Conservation (phyloP, 257 asterid genomes). For the Striga asiatica region DNA sequence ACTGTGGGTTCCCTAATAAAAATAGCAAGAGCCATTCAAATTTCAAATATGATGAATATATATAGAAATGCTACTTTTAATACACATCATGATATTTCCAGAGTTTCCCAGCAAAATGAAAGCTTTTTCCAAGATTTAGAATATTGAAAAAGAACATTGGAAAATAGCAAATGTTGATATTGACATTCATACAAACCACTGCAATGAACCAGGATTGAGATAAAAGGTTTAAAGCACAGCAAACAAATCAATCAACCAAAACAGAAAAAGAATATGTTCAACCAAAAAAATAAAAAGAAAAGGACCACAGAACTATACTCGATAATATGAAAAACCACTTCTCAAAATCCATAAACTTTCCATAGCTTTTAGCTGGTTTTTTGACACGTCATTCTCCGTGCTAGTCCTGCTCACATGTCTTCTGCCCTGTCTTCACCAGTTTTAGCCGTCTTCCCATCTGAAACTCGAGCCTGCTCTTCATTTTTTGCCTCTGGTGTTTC, state of each 20-base stretch:
- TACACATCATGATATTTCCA: no score
- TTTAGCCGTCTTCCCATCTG: constrained; percentile 16
- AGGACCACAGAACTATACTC: constrained; percentile 11
- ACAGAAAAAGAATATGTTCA: background rate
- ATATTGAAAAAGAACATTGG: no score
- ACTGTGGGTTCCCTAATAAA: no score
- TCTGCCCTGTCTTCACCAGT: constrained; percentile 16
- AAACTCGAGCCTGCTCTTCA: constrained; percentile 5
- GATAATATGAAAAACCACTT: background rate
- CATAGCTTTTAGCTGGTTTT: no score
- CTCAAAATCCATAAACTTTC: no score
- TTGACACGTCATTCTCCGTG: no score
- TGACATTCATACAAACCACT: background rate
- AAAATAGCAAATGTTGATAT: background rate
- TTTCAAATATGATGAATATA: no score
- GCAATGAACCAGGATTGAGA: background rate
- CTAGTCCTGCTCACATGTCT: no score
- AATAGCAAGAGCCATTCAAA: no score
- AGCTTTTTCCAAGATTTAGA: background rate
- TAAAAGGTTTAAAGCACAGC: no score
- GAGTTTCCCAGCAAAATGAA: no score
- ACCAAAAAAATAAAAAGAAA: background rate
- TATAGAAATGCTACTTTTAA: no score
- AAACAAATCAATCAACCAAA: background rate
- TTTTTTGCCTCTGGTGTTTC: background rate